Conservation (phyloP, 2,329 filamentous ascomycete genomes). For the Aspergillus udagawae region DNA sequence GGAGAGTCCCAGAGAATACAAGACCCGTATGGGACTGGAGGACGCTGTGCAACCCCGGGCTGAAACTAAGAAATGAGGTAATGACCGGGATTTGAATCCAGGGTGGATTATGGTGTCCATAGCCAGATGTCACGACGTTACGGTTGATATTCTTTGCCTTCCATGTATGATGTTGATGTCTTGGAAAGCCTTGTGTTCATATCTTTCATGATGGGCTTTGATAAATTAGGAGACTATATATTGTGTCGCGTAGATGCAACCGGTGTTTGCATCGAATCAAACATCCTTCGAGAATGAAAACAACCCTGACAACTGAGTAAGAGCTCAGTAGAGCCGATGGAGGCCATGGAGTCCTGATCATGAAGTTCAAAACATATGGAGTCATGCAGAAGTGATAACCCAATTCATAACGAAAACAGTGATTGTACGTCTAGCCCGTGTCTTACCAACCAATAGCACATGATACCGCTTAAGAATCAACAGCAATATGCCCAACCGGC, state of each 20-base stretch:
- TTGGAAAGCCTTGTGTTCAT: neutral
- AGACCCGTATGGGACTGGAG: conserved; percentile 55
- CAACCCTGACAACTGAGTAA: no score
- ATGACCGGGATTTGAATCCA: conserved; percentile 1
- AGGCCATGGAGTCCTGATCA: conserved; percentile 3
- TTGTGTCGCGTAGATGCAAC: no score
- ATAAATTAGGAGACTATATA: no score
- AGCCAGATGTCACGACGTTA: neutral
- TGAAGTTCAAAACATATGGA: neutral
- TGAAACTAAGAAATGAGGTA: conserved; percentile 7
- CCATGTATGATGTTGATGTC: neutral
- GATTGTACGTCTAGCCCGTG: neutral
- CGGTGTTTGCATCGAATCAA: no score
- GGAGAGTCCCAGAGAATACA: conserved; percentile 87
- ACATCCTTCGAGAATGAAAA: neutral
- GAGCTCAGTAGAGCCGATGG: neutral
- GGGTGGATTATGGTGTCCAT: neutral
- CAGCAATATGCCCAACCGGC: conserved; percentile 5
- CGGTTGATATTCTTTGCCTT: conserved; percentile 1
- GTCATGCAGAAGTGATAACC: neutral
- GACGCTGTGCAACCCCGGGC: conserved; percentile 18
- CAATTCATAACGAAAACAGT: neutral
- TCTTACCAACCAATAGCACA: conserved; percentile 10
- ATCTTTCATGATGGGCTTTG: no score
- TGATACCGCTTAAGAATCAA: conserved; percentile 15